These are phyloP conservation scores for Komagataella pastoris DNA, from an alignment of 805 yeast species.

Conservation along the genomic window DNA sequence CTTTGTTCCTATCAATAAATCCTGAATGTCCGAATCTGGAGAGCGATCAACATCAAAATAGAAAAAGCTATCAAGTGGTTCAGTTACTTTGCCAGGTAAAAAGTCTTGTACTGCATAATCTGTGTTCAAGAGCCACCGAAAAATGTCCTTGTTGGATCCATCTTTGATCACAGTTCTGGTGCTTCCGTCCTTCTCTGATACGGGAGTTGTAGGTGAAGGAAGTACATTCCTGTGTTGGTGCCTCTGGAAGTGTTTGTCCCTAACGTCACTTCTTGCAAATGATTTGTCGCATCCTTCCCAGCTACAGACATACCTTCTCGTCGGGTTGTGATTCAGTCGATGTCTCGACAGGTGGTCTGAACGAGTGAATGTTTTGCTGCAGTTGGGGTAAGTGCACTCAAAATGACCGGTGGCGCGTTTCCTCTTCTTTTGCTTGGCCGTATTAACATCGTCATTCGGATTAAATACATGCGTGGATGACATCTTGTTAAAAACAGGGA, in stretches of 20 bases:
- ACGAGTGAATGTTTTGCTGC: conserved; percentile 40
- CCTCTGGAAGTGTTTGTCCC: conserved; percentile 26
- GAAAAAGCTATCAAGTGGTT: not conserved
- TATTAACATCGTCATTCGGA: not conserved
- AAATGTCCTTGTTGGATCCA: not conserved
- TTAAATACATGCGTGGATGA: not conserved
- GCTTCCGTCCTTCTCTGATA: not conserved
- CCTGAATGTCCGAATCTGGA: not conserved
- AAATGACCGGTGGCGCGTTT: not conserved
- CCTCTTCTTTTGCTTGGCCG: not conserved
- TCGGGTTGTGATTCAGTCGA: conserved; percentile 33
- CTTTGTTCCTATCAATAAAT: not conserved
- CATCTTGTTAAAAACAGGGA: not conserved
- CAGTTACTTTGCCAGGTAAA: not conserved
- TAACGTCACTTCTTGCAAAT: conserved; percentile 40
- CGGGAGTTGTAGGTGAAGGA: not conserved
- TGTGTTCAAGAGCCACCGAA: not conserved
- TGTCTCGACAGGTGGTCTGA: conserved; percentile 50
- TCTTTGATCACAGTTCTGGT: not conserved
- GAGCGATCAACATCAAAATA: not conserved
- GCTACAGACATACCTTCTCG: conserved; percentile 30
- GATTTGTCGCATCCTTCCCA: conserved; percentile 35
- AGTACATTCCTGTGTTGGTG: conserved; percentile 8
- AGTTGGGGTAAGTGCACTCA: conserved; percentile 29
- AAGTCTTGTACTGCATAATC: not conserved